phyloP scores from a whole-genome alignment of 1,139 yeast species.

The Scheffersomyces titani region DNA sequence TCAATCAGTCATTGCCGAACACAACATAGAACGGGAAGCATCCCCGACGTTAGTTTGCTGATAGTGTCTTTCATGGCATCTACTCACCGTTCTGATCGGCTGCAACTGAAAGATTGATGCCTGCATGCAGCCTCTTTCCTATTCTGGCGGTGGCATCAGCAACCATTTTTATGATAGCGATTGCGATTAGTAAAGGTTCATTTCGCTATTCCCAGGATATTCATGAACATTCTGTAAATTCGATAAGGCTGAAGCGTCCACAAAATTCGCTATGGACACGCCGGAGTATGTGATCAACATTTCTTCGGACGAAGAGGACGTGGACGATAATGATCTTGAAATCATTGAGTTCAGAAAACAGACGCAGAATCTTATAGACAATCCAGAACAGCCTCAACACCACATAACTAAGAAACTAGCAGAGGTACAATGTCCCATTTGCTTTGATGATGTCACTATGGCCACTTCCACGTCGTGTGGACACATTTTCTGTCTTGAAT shows the following conservation, averaged over 20 bases:
- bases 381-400: conserved; percentile 23
- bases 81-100: not conserved
- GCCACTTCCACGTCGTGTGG: conserved; percentile 50
- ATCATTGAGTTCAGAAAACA: conserved; percentile 39
- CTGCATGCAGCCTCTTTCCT: not conserved
- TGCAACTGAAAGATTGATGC: not conserved
- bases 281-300: conserved; percentile 23
- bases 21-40: not conserved
- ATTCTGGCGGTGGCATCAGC: not conserved
- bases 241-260: not conserved
- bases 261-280: not conserved
- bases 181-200: not conserved
- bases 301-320: conserved; percentile 29
- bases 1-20: not conserved
- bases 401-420: conserved; percentile 32
- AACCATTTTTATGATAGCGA: not conserved
- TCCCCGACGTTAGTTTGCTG: not conserved
- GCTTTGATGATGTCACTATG: conserved; percentile 42
- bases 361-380: conserved; percentile 35
- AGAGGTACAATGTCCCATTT: conserved; percentile 48
- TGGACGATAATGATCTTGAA: conserved; percentile 38
- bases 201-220: not conserved
- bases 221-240: not conserved
- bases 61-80: not conserved
- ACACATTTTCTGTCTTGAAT: conserved; percentile 47